A percentile compares a stretch with the other conserved stretches of the same genome.
Evolutionary conservation across 192 early-diverging fungal species (phyloP).

Genomic region (Rhizophagus clarus): DNA sequence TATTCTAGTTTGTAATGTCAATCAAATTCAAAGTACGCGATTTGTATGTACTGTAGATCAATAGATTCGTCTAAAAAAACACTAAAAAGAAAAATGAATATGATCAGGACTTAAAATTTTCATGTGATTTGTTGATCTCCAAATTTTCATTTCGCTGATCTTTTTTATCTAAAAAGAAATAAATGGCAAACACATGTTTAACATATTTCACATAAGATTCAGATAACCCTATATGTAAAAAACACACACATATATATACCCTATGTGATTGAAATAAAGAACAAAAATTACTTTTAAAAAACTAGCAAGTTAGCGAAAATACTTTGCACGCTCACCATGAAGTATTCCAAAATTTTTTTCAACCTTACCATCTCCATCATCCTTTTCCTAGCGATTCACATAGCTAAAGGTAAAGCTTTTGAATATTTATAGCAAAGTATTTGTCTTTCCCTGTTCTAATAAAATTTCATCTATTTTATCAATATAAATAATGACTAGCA

Average conservation of each 20-base stretch:
- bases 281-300: not conserved
- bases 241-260: not conserved
- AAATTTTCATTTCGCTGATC: too few relatives aligned
- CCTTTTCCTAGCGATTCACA: not conserved
- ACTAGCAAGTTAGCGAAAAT: not conserved
- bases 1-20: too few relatives aligned
- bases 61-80: too few relatives aligned
- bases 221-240: too few relatives aligned
- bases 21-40: too few relatives aligned
- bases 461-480: not conserved
- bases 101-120: too few relatives aligned
- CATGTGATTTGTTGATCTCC: too few relatives aligned
- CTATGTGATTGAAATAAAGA: not conserved
- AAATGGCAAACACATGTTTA: too few relatives aligned
- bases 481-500: not conserved
- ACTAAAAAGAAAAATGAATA: too few relatives aligned
- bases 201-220: too few relatives aligned
- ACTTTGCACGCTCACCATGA: slow-evolving; percentile 10
- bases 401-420: not conserved
- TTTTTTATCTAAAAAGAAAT: too few relatives aligned
- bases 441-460: slow-evolving; percentile 1
- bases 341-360: not conserved
- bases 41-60: too few relatives aligned
- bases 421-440: slow-evolving; percentile 9
- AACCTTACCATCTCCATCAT: not conserved